These are phyloP conservation scores for Radiomyces spectabilis DNA, from an alignment of 192 early-diverging fungal species.

Conservation along the genomic window DNA sequence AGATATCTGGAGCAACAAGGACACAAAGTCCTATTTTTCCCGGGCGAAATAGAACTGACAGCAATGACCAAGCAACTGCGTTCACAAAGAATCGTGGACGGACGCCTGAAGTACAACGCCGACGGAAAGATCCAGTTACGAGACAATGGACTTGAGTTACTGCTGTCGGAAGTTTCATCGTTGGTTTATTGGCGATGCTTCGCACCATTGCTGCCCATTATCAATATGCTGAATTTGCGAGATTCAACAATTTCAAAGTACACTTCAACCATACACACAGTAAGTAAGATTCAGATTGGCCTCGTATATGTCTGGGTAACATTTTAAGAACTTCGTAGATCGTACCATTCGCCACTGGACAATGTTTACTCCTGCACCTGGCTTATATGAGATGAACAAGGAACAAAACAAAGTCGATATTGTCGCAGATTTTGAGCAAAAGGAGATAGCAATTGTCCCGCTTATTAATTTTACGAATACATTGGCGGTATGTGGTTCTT, in stretches of 20 bases:
- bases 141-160: not conserved
- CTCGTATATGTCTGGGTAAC: too few species aligned
- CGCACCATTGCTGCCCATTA: too few species aligned
- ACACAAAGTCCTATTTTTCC: conserved; percentile 1
- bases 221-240: too few species aligned
- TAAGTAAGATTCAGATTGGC: conserved; percentile 3
- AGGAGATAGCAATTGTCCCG: too few species aligned
- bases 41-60: conserved; percentile 2
- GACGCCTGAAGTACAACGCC: conserved; percentile 3
- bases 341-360: not conserved
- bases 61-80: conserved; percentile 3
- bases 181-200: conserved; percentile 3
- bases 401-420: not conserved
- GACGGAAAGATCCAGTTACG: conserved; percentile 1
- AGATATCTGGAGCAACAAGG: not conserved
- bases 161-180: conserved; percentile 5
- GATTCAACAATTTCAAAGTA: too few species aligned
- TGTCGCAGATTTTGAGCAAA: too few species aligned
- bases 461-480: too few species aligned
- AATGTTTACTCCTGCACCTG: not conserved
- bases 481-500: too few species aligned
- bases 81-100: conserved; percentile 1
- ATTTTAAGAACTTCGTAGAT: too few species aligned
- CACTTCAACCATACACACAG: conserved; percentile 3
- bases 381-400: not conserved